These are phyloP conservation scores for Albizia julibrissin DNA, from an alignment of 306 rosid genomes.

Conservation along the genomic window DNA sequence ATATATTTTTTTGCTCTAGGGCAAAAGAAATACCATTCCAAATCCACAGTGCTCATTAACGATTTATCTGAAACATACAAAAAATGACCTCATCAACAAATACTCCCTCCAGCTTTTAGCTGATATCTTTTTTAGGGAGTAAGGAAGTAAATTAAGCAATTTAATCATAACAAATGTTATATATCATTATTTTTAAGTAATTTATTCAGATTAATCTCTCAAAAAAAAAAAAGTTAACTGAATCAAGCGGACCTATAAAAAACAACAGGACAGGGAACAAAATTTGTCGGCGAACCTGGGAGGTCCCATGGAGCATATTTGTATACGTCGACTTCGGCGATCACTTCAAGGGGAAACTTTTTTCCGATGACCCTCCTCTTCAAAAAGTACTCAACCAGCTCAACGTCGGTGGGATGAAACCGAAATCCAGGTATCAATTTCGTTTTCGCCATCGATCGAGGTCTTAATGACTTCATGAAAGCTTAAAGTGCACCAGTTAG, in stretches of 20 bases:
- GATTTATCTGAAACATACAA: constrained; percentile 48
- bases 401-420: constrained; percentile 67
- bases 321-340: constrained; percentile 69
- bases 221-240: too few species aligned
- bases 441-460: not conserved
- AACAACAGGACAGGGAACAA: not conserved
- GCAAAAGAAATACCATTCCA: constrained; percentile 77
- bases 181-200: too few species aligned
- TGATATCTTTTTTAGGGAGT: too few species aligned
- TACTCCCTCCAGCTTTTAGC: too few species aligned
- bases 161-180: too few species aligned
- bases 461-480: too few species aligned
- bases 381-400: constrained; percentile 57
- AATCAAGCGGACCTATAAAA: not conserved
- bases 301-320: constrained; percentile 77
- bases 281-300: constrained; percentile 52
- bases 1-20: constrained; percentile 59
- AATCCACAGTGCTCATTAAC: constrained; percentile 48
- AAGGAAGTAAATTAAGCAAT: too few species aligned
- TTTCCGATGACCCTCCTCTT: constrained; percentile 60
- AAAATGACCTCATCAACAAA: not conserved
- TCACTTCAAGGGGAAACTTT: constrained; percentile 30
- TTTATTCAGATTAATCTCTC: too few species aligned
- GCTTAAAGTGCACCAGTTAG: not conserved
- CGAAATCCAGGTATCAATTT: constrained; percentile 66